Evolutionary conservation across 202 grass and related monocot species (phyloP), one percentile per base, ranked within the genome.

Genomic region (Miscanthus sacchariflorus): DNA sequence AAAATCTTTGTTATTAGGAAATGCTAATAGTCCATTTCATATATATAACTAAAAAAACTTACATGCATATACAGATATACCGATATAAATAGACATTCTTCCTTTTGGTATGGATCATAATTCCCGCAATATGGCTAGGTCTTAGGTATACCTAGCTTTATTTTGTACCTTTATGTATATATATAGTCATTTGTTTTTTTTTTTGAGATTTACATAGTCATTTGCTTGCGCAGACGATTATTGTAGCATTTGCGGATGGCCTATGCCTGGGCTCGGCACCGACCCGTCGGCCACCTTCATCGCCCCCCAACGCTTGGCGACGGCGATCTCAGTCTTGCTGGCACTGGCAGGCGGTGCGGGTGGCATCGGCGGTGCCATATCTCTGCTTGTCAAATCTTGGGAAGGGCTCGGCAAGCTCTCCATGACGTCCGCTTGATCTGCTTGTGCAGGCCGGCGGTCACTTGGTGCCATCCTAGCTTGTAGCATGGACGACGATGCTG

Each of bases 181-280:
- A 17, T 49, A 49, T 12, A 36, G 35, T 36, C 35, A 36, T 36
- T 36, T 3, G 4, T 36, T 36, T 36, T 36, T 36, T 36, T 5
- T 36, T 36, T 30, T 30, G 28, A 36, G 35, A 36, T 36, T 36
- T 36, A 36, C 4, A 52, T 18, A 18, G 49, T 0, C 49, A 52
- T 50, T 50, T 50, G 4, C 4, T 50, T 18, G 15, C 1, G 18
- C 6, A 21, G 5, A 42, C 40, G 40, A 58, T 59, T 59, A 59
- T 3, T 59, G 40, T 17, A 80, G 23, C 24, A 24, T 71, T 18
- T 15, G 5, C 17, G 27, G 66, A 5, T 85, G 61, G 30, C 75
- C 74, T 28, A 59, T 24, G n/a, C 74, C 84, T 11, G 84, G 74
- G 33, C 74, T 86, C 4, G 84, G 84, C 66, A 86, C 84, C 2